phyloP scores from a whole-genome alignment of 371 early-diverging fungal species.

The Choanephora cucurbitarum region DNA sequence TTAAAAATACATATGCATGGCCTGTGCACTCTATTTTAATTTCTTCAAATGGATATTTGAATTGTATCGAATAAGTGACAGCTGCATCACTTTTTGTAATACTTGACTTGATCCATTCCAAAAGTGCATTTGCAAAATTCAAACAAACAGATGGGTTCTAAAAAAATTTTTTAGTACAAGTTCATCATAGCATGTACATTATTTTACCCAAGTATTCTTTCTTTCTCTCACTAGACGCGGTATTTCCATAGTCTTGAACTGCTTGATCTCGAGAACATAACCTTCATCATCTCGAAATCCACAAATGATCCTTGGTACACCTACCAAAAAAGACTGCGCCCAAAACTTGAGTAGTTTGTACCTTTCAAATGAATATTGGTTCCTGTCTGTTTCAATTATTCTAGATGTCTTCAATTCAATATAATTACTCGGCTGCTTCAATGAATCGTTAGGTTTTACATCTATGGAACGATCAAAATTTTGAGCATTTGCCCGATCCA shows the following conservation, averaged over 20 bases:
- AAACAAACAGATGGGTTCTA: constrained; percentile 54
- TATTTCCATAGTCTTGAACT: constrained; percentile 77
- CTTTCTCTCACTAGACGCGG: constrained; percentile 75
- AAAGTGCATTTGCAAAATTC: constrained; percentile 49
- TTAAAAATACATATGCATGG: constrained; percentile 40
- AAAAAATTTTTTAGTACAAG: not conserved
- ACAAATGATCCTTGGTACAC: constrained; percentile 78
- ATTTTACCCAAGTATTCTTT: constrained; percentile 61
- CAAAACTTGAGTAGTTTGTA: constrained; percentile 87
- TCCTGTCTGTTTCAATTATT: constrained; percentile 54
- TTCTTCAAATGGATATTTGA: constrained; percentile 44
- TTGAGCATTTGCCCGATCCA: not conserved
- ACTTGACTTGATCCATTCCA: constrained; percentile 40
- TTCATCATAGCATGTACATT: not conserved
- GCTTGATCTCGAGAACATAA: constrained; percentile 51
- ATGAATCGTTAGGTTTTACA: constrained; percentile 33
- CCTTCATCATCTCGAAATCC: constrained; percentile 88
- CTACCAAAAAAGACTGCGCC: constrained; percentile 92
- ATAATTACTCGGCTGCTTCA: constrained; percentile 59
- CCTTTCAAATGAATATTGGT: constrained; percentile 68
- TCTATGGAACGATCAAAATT: constrained; percentile 18
- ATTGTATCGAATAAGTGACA: constrained; percentile 43
- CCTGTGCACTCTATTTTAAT: constrained; percentile 33
- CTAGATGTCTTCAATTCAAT: constrained; percentile 90
- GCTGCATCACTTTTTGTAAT: constrained; percentile 45